Evolutionary conservation across 164 flowering plant species (phyloP), one percentile per base, ranked within the genome.

Genomic region (Kalanchoe fedtschenkoi): DNA sequence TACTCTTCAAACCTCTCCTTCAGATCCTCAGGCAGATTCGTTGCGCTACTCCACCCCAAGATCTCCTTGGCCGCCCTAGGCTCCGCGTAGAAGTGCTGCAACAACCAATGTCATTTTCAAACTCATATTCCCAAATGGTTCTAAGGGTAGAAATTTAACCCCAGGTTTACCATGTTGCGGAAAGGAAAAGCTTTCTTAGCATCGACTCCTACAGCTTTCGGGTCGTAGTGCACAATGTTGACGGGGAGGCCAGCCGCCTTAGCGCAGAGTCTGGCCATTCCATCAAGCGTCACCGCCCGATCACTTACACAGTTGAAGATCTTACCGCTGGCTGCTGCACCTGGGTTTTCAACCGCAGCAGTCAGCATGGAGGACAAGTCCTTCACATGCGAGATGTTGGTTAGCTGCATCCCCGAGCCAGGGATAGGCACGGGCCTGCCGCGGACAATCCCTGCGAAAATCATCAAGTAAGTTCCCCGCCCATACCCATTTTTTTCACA

Each of bases 1-100:
- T 93, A 93, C 77, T 93, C 99, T 1, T 79, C 88, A 67, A 70
- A 93, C 62, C 96, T 58, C 68, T 90, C 97, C 77, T 88, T 90
- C 81, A 93, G 71, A 65, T 93, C 99, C 67, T 77, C 88, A 0
- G 89, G 81, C 42, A 93, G 91, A 60, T 88, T 81, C 33, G 99
- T 90, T 34, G 77, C 72, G 43, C 78, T 26, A 2, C 60, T 59
- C 96, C 97, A 93, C 55, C 92, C 93, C 69, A 93, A 63, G 63
- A 85, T 66, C 39, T 87, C 89, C 78, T 93, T 88, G n/a, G 96
- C 97, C 44, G 93, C 91, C 73, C 99, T 77, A 67, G 97, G 99
- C 70, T 93, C 99, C 16, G 97, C 86, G 71, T 90, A 93, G 75
- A 93, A 93, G 72, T 93, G 99, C 99, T 93, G 89, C 76, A 73